Conservation (phyloP, 2,329 filamentous ascomycete genomes). For the Pseudophaeomoniella oleicola region DNA sequence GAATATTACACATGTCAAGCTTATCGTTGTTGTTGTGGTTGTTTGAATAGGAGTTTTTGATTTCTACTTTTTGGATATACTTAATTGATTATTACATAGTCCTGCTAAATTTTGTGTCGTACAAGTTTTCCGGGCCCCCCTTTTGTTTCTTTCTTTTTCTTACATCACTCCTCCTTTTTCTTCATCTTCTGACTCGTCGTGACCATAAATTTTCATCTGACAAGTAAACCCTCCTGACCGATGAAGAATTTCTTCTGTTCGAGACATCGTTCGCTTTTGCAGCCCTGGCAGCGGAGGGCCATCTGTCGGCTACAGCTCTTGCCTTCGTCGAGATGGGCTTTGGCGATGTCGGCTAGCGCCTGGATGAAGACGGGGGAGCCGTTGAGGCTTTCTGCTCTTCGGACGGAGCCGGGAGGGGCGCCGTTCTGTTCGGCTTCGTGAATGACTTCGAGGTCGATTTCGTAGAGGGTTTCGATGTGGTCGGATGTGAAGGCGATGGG, state of each 20-base stretch:
- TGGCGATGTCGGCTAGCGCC: constrained; percentile 76
- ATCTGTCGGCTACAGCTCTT: constrained; percentile 68
- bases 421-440: constrained; percentile 52
- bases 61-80: no score
- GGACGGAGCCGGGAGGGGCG: constrained; percentile 53
- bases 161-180: no score
- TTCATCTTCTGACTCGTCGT: no score
- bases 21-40: no score
- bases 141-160: no score
- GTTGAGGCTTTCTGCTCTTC: constrained; percentile 83
- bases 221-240: constrained; percentile 17
- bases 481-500: constrained; percentile 98
- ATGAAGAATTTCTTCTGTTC: constrained; percentile 57
- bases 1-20: no score
- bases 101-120: no score
- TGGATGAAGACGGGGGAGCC: constrained; percentile 81
- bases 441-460: constrained; percentile 90
- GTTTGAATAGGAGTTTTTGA: no score
- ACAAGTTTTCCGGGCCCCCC: no score
- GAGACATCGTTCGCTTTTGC: constrained; percentile 73
- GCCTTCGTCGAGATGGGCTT: constrained; percentile 59
- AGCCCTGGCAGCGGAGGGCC: constrained; percentile 81
- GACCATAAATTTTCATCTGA: not conserved
- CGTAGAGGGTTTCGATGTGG: constrained; percentile 93
- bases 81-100: no score